Percentiles rank a stretch among this genome's conserved stretches.
Evolutionary conservation across 108 stramenopile genomes (phyloP).

Genomic region (Ochromonas danica): DNA sequence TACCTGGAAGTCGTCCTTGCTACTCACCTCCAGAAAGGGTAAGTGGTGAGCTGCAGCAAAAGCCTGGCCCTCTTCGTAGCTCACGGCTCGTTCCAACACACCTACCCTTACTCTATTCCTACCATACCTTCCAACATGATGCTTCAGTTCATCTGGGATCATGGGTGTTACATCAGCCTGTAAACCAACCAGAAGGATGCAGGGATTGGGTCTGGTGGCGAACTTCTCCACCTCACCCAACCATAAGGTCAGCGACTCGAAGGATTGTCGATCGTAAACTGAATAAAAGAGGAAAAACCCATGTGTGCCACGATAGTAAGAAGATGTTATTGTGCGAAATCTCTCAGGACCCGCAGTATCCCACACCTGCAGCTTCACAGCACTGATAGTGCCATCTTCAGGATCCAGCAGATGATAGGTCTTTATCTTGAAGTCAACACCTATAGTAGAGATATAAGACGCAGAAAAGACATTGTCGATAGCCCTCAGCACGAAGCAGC

Average conservation of each 20-base stretch:
- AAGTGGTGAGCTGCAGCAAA: constrained; percentile 14
- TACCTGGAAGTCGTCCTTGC: too few relatives aligned
- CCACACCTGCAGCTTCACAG: constrained; percentile 13
- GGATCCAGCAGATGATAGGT: constrained; percentile 14
- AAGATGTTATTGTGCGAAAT: constrained; percentile 2
- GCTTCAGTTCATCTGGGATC: constrained; percentile 5
- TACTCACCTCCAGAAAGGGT: too few relatives aligned
- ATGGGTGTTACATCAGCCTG: too few relatives aligned
- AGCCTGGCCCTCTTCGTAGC: constrained; percentile 5
- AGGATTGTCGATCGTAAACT: constrained; percentile 10
- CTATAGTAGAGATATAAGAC: neutral
- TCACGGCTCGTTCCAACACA: too few relatives aligned
- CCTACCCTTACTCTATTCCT: constrained; percentile 9
- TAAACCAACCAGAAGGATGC: too few relatives aligned
- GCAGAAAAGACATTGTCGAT: neutral
- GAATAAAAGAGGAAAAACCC: constrained; percentile 6
- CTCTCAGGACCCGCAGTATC: constrained; percentile 13
- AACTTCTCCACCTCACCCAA: constrained; percentile 1
- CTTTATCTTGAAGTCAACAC: constrained; percentile 1
- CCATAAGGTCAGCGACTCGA: constrained; percentile 13
- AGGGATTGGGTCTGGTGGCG: constrained; percentile 7
- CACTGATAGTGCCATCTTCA: constrained; percentile 5
- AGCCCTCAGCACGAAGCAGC: neutral
- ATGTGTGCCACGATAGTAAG: constrained; percentile 1
- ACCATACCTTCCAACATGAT: constrained; percentile 6